Base-by-base conservation (phyloP, 2,329 filamentous ascomycete species). In the Stachybotrys chlorohalonatus region DNA sequence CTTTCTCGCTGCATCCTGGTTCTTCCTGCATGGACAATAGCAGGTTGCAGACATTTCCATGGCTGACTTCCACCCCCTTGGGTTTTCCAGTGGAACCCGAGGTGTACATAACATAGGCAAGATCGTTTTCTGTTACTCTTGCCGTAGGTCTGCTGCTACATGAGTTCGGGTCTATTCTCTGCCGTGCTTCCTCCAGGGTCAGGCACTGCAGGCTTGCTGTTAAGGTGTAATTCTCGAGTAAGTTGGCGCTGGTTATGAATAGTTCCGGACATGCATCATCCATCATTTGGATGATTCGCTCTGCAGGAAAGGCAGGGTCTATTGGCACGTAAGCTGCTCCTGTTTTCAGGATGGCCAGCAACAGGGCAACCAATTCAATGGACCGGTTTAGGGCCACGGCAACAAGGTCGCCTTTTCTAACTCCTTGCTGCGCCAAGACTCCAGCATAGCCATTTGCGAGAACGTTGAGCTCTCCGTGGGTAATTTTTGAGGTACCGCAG, bases 11-110 rank as follows among this genome's bases (percentile, higher is more conserved):
- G 39, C 56, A 57, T n/a, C 54, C 58, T 2, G 58, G 55, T n/a
- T 56, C 50, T 7, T 47, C n/a, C 49, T 47, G 16, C 52, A 61
- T 53, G 15, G 56, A 59, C 1, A 49, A 45, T 11, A 62, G 39
- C 1, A 58, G 48, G 49, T 59, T 59, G 47, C 52, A 51, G 11
- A 57, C 51, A 13, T 52, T 52, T 36, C 54, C 57, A 31, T 59
- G 59, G 31, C 55, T 64, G 32, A 73, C 56, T 31, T 70, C 59
- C 24, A 75, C 68, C 4, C 73, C 73, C 55, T 76, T 76, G 1
- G 74, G 73, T 2, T 47, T 60, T 42, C 65, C 59, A 48, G 68
- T 64, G 24, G 60, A 59, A 16, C 65, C 57, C 48, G 63, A 60
- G 36, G 61, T 62, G 58, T 67, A 74, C 39, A 73, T 64, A 11